These are phyloP conservation scores for Pseudocercospora cruenta DNA, from an alignment of 2,329 filamentous ascomycete genomes.

Conservation along the genomic window DNA sequence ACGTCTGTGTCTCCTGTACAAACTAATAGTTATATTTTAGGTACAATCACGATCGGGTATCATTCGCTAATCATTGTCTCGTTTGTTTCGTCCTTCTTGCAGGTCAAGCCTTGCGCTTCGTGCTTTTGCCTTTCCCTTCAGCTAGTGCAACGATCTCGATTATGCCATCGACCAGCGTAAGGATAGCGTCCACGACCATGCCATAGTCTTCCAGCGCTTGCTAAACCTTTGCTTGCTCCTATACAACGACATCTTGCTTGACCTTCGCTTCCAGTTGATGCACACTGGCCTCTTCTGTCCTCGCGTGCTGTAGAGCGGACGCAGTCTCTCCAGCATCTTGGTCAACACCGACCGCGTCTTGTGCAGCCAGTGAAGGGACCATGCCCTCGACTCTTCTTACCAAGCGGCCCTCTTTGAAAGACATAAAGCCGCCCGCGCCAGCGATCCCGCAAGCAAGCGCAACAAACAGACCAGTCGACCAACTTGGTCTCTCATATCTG, in stretches of 20 bases:
- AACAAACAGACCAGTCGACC: conserved; percentile 80
- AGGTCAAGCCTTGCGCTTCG: not conserved
- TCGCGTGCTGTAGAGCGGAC: conserved; percentile 10
- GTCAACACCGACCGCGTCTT: not conserved
- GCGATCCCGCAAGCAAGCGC: conserved; percentile 72
- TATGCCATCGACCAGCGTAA: not conserved
- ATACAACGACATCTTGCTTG: not conserved
- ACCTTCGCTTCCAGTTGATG: not conserved
- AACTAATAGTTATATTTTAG: not conserved
- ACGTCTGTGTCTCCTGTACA: not conserved
- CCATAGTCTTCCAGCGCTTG: not conserved
- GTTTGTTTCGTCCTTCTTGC: not conserved
- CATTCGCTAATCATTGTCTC: not conserved
- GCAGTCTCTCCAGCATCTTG: not conserved
- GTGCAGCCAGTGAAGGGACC: conserved; percentile 12
- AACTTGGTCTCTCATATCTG: conserved; percentile 69
- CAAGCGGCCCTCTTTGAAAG: conserved; percentile 69
- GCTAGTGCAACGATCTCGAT: not conserved
- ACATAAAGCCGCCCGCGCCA: conserved; percentile 68
- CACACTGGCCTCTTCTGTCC: not conserved
- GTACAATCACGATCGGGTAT: not conserved
- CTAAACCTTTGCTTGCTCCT: conserved; percentile 3
- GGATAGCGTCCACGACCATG: not conserved
- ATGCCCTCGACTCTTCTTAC: conserved; percentile 75
- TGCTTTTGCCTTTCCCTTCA: not conserved